These are phyloP conservation scores for Conticribra guillardii DNA, from an alignment of 108 stramenopile species.

Conservation along the genomic window DNA sequence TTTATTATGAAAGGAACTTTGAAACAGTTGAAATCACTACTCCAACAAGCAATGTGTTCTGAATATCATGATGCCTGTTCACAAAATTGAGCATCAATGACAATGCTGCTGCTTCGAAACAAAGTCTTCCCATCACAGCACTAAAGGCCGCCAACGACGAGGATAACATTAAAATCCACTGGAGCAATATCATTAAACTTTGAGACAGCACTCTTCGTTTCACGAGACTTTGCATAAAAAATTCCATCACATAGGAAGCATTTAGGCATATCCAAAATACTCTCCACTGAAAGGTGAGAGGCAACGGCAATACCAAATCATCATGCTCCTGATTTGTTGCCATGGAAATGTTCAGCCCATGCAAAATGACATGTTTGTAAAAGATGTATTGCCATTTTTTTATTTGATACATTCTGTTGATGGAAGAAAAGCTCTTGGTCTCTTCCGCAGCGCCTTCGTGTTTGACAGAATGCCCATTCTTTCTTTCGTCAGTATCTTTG, in stretches of 20 bases:
- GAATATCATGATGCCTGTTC: slow-evolving; percentile 62
- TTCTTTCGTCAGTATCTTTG: slow-evolving; percentile 20
- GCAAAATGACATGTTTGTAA: slow-evolving; percentile 86
- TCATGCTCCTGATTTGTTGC: slow-evolving; percentile 18
- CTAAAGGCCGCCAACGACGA: slow-evolving; percentile 47
- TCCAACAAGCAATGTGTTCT: slow-evolving; percentile 43
- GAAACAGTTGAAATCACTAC: no score
- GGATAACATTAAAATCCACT: slow-evolving; percentile 62
- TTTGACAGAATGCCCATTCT: background rate
- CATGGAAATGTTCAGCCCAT: slow-evolving; percentile 77
- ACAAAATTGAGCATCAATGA: slow-evolving; percentile 51
- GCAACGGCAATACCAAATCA: slow-evolving; percentile 1
- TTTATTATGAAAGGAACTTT: no score
- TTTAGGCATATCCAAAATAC: slow-evolving; percentile 82
- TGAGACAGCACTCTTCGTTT: slow-evolving; percentile 64
- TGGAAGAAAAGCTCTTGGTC: background rate
- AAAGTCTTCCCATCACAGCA: slow-evolving; percentile 19
- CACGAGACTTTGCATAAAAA: slow-evolving; percentile 85
- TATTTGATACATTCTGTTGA: slow-evolving; percentile 70
- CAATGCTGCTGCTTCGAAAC: slow-evolving; percentile 23
- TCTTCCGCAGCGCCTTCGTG: slow-evolving; percentile 11
- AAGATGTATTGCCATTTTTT: slow-evolving; percentile 89
- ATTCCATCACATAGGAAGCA: slow-evolving; percentile 85
- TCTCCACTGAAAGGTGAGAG: slow-evolving; percentile 50
- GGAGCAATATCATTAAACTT: slow-evolving; percentile 54